Evolutionary conservation across 1,284 basidiomycete species (phyloP), one percentile per base, ranked within the genome.

Genomic region (Pseudozyma tsukubaensis): DNA sequence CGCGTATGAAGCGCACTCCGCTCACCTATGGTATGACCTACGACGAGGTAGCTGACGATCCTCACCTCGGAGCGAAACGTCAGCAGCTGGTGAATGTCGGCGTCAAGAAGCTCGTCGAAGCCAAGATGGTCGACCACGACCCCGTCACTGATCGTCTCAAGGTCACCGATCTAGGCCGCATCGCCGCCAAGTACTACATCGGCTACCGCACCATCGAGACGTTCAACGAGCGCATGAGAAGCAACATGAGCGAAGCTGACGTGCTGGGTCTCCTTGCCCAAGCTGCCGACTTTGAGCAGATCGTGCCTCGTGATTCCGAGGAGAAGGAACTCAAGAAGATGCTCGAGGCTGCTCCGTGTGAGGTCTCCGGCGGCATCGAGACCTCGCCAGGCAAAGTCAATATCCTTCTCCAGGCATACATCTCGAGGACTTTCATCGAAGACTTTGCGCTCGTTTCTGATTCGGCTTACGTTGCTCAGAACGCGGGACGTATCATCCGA

Each of bases 391-490:
- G 92, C 55, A 99, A 99, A 87, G 94, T 97, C 85, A 99, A 97
- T 84, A 93, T 99, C 63, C 88, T 99, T 36, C 87, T 99, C 29
- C 97, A 99, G 86, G 92, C 91, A 4, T 92, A 90, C 85, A 94
- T 99, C 69, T 97, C 94, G 24, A 87, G 89, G 55, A 88, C 90
- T 21, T 88, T 87, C 47, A 87, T 98, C 24, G 92, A 97, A 67
- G 97, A 99, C 86, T 99, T 98, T 84, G 97, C 97, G 10, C 87
- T 99, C 54, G 92, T 99, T 2, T 99, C 96, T 0, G 97, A 99
- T 84, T 92, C 91, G 77, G 94, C 91, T 4, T 99, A 97, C 81
- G 93, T 85, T 14, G 79, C 85, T 4, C 85, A 89, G 85, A 99
- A 99, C 80, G 93, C 92, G 8, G 94, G 92, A 8, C 92, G 97